These are phyloP conservation scores for Chlorella sorokiniana DNA, from an alignment of 139 green algal species.

Conservation along the genomic window DNA sequence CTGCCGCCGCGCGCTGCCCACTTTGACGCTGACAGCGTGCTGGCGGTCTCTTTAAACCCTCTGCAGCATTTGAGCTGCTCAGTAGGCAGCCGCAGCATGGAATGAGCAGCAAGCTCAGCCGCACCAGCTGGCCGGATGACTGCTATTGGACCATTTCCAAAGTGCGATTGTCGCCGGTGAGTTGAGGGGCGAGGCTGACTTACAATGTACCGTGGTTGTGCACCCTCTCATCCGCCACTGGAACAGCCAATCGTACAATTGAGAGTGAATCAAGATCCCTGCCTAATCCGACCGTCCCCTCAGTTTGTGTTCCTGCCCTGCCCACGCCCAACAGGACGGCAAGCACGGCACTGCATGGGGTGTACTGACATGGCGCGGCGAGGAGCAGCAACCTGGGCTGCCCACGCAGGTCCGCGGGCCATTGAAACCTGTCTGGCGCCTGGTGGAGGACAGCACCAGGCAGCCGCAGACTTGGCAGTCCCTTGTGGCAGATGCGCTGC, in stretches of 20 bases:
- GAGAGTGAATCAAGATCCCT: no score
- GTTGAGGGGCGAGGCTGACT: neutral
- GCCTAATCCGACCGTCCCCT: no score
- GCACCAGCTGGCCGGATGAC: slow-evolving; percentile 26
- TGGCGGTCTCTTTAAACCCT: neutral
- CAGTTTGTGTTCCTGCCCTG: neutral
- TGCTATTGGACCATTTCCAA: slow-evolving; percentile 38
- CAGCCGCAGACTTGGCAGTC: slow-evolving; percentile 24
- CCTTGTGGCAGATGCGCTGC: neutral
- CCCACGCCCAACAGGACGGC: slow-evolving; percentile 38
- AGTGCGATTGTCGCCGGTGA: slow-evolving; percentile 26
- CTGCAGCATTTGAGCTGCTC: slow-evolving; percentile 34
- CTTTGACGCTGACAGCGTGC: no score
- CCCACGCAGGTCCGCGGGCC: slow-evolving; percentile 32
- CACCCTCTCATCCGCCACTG: no score
- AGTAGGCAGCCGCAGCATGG: slow-evolving; percentile 22
- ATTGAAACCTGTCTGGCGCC: slow-evolving; percentile 51
- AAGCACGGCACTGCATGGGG: slow-evolving; percentile 51
- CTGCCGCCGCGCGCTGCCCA: neutral
- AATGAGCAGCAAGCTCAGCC: slow-evolving; percentile 22
- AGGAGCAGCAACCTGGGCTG: slow-evolving; percentile 14
- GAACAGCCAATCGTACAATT: no score
- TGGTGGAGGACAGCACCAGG: neutral
- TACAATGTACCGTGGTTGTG: neutral
- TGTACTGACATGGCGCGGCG: slow-evolving; percentile 49